Evolutionary conservation across 208 protist species (phyloP), one percentile per base, ranked within the genome.

Genomic region (Trypanosoma melophagium): DNA sequence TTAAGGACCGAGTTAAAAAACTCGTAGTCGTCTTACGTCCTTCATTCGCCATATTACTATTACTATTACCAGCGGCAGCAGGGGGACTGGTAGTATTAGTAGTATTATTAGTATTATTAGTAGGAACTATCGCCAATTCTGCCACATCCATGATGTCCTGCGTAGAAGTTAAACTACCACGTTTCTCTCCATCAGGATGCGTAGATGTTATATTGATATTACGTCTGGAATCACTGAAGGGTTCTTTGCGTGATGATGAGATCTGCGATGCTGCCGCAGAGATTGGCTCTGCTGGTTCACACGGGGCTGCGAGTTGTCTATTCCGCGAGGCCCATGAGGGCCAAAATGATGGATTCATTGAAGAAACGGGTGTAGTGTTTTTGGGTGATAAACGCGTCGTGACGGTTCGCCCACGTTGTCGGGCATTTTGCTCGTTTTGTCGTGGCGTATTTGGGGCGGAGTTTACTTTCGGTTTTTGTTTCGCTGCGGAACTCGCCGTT

Each of bases 401-500:
- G n/a, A n/a, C n/a, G n/a, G n/a, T n/a, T n/a, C n/a, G n/a, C n/a
- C n/a, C n/a, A n/a, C n/a, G 45, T 38, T 7, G 47, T 19, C 25
- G 2, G 4, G 17, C 16, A 12, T 41, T 0, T 21, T 42, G 9
- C 7, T 51, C 49, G 4, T 31, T 42, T 41, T 35, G 44, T 7
- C 52, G 61, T 14, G 61, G 31, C 16, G 61, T 64, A 9, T 44
- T 41, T 16, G 57, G 56, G 24, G 47, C 21, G 19, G 44, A 47
- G 31, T 53, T 49, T 24, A 56, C 47, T 25, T 53, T 60, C 49
- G 54, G 17, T 12, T 45, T 40, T 21, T 63, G 55, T 51, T 58
- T 63, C 28, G 66, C 66, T 9, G 35, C 19, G 44, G 42, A 71
- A 41, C 66, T 71, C 22, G 7, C 66, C 10, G 66, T 71, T 41